phyloP scores from a whole-genome alignment of 345 rosid genomes.

The Eucalyptus curtisii region DNA sequence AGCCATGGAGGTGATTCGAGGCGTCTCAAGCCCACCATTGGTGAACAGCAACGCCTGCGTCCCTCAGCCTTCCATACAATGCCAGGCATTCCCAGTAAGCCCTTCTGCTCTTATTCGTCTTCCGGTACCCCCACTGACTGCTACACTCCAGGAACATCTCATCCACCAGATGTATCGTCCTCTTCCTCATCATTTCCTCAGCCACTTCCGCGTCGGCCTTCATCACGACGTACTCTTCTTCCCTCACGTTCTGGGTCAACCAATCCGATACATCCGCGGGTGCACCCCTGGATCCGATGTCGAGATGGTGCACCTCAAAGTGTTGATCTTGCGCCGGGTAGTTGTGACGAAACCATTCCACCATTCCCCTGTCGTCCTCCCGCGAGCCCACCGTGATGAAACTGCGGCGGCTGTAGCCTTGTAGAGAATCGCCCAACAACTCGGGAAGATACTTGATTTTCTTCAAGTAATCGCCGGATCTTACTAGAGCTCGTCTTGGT shows the following conservation, averaged over 20 bases:
- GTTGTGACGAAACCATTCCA: conserved; percentile 19
- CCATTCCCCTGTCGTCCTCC: neutral
- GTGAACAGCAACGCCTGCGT: conserved; percentile 33
- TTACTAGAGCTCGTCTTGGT: conserved; percentile 5
- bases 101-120: conserved; percentile 12
- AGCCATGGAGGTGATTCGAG: neutral
- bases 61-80: conserved; percentile 29
- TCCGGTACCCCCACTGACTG: conserved; percentile 8
- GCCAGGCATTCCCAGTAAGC: conserved; percentile 45
- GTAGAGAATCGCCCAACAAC: conserved; percentile 20
- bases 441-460: conserved; percentile 22
- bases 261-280: conserved; percentile 8
- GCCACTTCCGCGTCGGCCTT: conserved; percentile 31
- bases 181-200: conserved; percentile 14
- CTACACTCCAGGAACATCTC: conserved; percentile 34
- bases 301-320: conserved; percentile 10
- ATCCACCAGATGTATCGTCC: conserved; percentile 13
- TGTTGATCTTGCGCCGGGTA: conserved; percentile 19
- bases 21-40: conserved; percentile 26
- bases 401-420: conserved; percentile 8
- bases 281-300: neutral
- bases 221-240: conserved; percentile 36
- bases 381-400: conserved; percentile 9
- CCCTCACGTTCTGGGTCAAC: conserved; percentile 12
- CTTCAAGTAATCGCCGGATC: neutral